Evolutionary conservation across 1,284 basidiomycete species (phyloP).

Genomic region (Boletellus deceptivus): DNA sequence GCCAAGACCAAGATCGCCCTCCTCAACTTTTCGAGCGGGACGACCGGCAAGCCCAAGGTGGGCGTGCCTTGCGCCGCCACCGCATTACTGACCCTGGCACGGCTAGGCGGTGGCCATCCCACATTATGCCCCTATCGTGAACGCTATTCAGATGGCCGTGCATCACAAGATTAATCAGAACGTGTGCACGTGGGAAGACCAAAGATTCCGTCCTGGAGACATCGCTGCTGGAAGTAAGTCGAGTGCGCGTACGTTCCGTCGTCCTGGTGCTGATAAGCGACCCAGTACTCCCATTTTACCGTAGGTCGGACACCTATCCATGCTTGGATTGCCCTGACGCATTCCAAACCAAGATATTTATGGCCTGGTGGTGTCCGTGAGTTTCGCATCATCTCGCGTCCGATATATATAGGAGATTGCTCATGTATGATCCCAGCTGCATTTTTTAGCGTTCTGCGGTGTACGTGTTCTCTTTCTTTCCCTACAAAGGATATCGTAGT

Average conservation of each 20-base stretch:
- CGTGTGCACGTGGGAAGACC: slow-evolving; percentile 38
- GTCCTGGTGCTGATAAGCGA: slow-evolving; percentile 8
- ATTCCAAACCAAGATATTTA: slow-evolving; percentile 58
- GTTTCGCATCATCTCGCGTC: slow-evolving; percentile 13
- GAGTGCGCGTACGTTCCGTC: slow-evolving; percentile 4
- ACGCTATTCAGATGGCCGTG: slow-evolving; percentile 54
- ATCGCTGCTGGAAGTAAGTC: slow-evolving; percentile 48
- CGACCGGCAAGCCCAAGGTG: slow-evolving; percentile 62
- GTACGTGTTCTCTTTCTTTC: slow-evolving; percentile 36
- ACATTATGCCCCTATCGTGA: slow-evolving; percentile 58
- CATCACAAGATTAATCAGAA: slow-evolving; percentile 44
- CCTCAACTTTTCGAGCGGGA: slow-evolving; percentile 74
- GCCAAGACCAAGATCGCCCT: slow-evolving; percentile 70
- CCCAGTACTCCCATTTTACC: slow-evolving; percentile 36
- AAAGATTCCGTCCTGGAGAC: slow-evolving; percentile 53
- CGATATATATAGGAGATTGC: slow-evolving; percentile 1
- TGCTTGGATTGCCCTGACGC: slow-evolving; percentile 13
- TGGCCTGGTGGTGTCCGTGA: slow-evolving; percentile 61
- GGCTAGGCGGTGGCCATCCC: slow-evolving; percentile 61
- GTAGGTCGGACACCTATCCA: slow-evolving; percentile 25
- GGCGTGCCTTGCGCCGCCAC: background rate
- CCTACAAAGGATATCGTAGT: background rate
- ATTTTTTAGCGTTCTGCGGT: slow-evolving; percentile 52
- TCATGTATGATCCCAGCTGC: slow-evolving; percentile 41
- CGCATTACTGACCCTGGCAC: background rate